Evolutionary conservation across 306 rosid species (phyloP), one percentile per base, ranked within the genome.

Genomic region (Cucumis hystrix): DNA sequence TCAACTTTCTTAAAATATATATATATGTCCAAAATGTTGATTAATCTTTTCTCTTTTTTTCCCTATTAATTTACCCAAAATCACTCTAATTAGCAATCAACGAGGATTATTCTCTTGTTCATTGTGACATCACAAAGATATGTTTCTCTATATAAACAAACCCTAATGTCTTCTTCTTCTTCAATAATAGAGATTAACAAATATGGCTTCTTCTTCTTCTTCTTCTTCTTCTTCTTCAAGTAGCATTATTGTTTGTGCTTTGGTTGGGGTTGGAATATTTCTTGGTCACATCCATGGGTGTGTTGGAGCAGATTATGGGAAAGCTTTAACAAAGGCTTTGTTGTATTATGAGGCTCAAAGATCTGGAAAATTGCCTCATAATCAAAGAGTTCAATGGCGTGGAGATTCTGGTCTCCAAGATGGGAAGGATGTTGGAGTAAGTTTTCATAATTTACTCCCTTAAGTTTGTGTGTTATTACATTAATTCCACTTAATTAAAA

Each of bases 371-470:
- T 67, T 89, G 43, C 91, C 95, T 4, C 2, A 63, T 21, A 49
- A 73, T 13, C 93, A 88, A 25, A 87, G 92, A 60, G 70, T 87
- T 10, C 69, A 64, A 17, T 89, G 91, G 97, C 83, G 92, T 30
- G 92, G 82, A 11, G 76, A 91, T 69, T 91, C 97, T 0, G 92
- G 77, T 2, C 90, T 91, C 28, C 62, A 28, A 2, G 94, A 91
- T 72, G 95, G 92, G 13, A 60, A 70, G 0, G 86, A 79, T 82
- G 84, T 41, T 7, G 60, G 82, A 2, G 96, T 91, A 83, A 66
- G 79, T 71, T 49, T 15, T 25, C 3, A 71, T 2, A 41, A 43
- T 68, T 4, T 1, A 2, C 16, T 47, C 1, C 8, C 1, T 12
- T 61, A 25, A 0, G 18, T 25, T 61, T 45, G 14, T 13, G 1